These are phyloP conservation scores for Schizochytrium sp. DNA, from an alignment of 108 stramenopile genomes.

Conservation along the genomic window DNA sequence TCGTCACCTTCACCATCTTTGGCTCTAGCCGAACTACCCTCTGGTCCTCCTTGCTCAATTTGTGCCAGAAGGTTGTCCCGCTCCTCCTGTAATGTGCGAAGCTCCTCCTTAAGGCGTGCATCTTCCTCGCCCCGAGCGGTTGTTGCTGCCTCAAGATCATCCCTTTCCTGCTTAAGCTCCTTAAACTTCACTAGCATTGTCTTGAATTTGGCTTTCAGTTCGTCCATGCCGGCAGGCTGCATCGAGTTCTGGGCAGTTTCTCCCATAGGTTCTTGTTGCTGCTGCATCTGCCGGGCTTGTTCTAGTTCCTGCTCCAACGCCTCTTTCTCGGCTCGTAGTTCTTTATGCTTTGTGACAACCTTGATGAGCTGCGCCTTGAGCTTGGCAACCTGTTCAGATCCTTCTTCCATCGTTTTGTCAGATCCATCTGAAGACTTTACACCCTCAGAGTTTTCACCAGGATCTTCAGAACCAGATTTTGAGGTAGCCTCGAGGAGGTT, in stretches of 20 bases:
- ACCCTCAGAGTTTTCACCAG: background rate
- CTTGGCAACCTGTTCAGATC: background rate
- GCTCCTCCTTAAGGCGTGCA: background rate
- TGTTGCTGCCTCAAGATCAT: background rate
- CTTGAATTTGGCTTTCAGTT: slow-evolving; percentile 37
- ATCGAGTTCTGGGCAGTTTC: background rate
- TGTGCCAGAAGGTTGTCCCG: background rate
- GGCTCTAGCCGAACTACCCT: background rate
- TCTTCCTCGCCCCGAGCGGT: background rate
- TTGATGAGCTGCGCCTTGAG: slow-evolving; percentile 59
- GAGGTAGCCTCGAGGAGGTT: background rate
- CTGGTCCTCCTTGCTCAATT: background rate
- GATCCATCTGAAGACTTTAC: slow-evolving; percentile 7
- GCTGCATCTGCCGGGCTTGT: background rate
- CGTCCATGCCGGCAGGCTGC: background rate
- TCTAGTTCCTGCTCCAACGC: background rate
- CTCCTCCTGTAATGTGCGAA: background rate
- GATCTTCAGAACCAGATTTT: background rate
- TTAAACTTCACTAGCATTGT: slow-evolving; percentile 19
- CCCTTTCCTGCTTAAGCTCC: slow-evolving; percentile 37
- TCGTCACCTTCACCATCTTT: background rate
- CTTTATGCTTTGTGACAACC: background rate
- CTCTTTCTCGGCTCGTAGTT: slow-evolving; percentile 12
- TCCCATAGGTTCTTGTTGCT: background rate
- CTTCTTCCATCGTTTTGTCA: background rate